Conservation (phyloP, 345 rosid species). For the Eucalyptus urophylla region DNA sequence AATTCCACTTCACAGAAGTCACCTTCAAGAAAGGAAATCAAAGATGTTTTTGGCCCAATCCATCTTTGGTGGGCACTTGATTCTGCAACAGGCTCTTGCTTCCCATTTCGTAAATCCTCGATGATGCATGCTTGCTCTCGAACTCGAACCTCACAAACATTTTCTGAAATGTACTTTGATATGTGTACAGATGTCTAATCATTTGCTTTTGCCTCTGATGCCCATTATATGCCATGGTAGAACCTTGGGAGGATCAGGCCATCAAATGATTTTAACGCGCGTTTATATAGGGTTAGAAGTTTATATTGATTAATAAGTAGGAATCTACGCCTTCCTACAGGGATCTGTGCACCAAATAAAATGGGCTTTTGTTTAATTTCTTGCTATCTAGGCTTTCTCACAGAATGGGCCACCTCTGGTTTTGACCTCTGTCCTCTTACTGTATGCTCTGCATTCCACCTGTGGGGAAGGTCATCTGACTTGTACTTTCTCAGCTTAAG, state of each 20-base stretch:
- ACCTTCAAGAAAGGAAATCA: constrained; percentile 33
- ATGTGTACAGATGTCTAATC: too few relatives aligned
- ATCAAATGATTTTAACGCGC: too few relatives aligned
- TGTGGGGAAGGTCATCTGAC: neutral
- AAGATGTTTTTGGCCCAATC: constrained; percentile 22
- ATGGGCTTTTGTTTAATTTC: neutral
- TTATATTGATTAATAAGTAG: neutral
- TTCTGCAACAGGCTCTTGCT: too few relatives aligned
- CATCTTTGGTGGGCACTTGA: constrained; percentile 23
- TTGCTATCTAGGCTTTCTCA: neutral
- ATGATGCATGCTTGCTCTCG: too few relatives aligned
- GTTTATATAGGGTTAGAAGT: neutral
- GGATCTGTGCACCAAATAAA: neutral
- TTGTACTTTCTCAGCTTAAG: neutral
- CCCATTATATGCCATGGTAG: too few relatives aligned
- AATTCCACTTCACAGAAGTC: constrained; percentile 37
- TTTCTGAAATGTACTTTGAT: too few relatives aligned
- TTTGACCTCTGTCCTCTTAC: neutral
- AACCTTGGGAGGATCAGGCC: too few relatives aligned
- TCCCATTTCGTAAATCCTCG: too few relatives aligned
- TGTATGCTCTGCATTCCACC: neutral
- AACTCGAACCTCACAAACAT: too few relatives aligned
- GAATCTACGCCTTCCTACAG: neutral
- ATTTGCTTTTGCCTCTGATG: too few relatives aligned
- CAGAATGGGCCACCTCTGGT: neutral